Conservation (phyloP, 805 yeast genomes). For the Lachancea cidri region DNA sequence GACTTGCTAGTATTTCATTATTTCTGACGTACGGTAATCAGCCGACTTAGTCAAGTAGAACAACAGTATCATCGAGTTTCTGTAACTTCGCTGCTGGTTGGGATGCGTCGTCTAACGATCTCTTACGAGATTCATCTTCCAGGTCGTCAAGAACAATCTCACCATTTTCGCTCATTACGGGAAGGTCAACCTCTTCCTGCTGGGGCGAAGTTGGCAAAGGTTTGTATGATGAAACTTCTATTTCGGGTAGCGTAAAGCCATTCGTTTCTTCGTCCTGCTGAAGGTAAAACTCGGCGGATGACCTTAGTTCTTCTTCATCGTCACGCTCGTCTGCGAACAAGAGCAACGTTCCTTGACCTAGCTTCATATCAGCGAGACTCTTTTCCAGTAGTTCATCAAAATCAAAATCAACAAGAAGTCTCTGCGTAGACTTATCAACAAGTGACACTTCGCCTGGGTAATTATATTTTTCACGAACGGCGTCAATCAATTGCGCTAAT, state of each 20-base stretch:
- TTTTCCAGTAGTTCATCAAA: slow-evolving; percentile 69
- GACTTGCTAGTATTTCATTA: background rate
- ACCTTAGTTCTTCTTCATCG: slow-evolving; percentile 32
- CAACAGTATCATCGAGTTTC: background rate
- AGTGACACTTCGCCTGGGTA: slow-evolving; percentile 40
- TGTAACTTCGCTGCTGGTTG: slow-evolving; percentile 4
- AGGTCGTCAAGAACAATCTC: slow-evolving; percentile 6
- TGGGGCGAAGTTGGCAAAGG: slow-evolving; percentile 10
- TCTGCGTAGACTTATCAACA: slow-evolving; percentile 35
- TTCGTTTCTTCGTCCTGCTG: slow-evolving; percentile 19
- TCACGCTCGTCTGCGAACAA: slow-evolving; percentile 72
- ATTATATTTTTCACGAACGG: slow-evolving; percentile 44
- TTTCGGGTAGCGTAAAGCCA: slow-evolving; percentile 29
- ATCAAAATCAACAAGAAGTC: slow-evolving; percentile 76
- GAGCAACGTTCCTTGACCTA: slow-evolving; percentile 56
- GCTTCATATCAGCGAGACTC: slow-evolving; percentile 47
- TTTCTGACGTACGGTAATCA: too few species aligned
- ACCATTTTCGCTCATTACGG: slow-evolving; percentile 6
- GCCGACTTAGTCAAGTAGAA: slow-evolving; percentile 4
- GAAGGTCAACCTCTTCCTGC: slow-evolving; percentile 7
- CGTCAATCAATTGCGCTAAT: slow-evolving; percentile 48
- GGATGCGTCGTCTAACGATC: slow-evolving; percentile 8
- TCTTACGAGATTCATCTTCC: slow-evolving; percentile 10
- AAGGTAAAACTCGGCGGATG: slow-evolving; percentile 59
- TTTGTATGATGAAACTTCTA: slow-evolving; percentile 29